These are phyloP conservation scores for Eucalyptus regnans DNA, from an alignment of 345 rosid species.

Conservation along the genomic window DNA sequence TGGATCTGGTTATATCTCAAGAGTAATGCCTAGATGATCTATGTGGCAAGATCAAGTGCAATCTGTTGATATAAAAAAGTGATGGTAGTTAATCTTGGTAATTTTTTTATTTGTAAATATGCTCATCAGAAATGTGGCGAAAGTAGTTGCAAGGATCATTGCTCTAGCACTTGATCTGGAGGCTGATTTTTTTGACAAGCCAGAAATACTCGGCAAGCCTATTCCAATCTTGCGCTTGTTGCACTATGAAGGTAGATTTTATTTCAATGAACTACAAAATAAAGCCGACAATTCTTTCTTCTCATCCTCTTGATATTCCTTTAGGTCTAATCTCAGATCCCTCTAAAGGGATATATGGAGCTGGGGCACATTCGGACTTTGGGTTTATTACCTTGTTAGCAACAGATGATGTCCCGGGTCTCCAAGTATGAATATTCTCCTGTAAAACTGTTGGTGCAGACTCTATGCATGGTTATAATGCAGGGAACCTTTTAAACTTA, in stretches of 20 bases:
- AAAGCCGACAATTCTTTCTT: not conserved
- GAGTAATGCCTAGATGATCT: not conserved
- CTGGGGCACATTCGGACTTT: constrained; percentile 83
- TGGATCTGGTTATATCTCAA: not conserved
- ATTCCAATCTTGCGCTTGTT: constrained; percentile 51
- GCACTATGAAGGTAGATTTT: constrained; percentile 48
- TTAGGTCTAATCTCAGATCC: constrained; percentile 61
- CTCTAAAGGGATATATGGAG: constrained; percentile 56
- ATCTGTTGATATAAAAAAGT: not conserved
- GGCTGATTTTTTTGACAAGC: constrained; percentile 58
- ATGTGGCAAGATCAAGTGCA: not conserved
- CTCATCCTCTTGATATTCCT: not conserved
- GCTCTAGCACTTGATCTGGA: constrained; percentile 71
- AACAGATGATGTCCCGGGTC: constrained; percentile 61
- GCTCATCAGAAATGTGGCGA: constrained; percentile 36
- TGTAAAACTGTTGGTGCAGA: not conserved
- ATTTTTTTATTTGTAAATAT: not conserved
- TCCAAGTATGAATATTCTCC: constrained; percentile 29
- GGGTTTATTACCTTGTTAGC: constrained; percentile 82
- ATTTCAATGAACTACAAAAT: not conserved
- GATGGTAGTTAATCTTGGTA: not conserved
- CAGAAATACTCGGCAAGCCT: constrained; percentile 65
- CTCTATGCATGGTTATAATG: not conserved
- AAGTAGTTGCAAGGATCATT: constrained; percentile 43
- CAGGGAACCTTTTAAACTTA: not conserved